Conservation (phyloP, 768 basidiomycete genomes). For the Rhizopogon vesiculosus region DNA sequence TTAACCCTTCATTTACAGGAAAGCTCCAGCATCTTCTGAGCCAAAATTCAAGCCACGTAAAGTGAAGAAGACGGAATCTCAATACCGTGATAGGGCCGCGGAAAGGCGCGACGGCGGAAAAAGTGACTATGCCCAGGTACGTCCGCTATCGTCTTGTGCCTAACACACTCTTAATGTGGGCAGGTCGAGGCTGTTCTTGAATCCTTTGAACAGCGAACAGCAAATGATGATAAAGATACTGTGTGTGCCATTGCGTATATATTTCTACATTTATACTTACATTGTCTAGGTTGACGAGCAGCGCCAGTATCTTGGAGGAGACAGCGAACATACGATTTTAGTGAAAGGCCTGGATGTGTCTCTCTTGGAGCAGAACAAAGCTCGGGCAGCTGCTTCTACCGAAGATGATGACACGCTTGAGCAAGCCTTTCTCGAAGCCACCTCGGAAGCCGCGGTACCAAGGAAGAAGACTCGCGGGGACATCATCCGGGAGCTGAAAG, state of each 20-base stretch:
- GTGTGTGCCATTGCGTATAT: constrained; percentile 36
- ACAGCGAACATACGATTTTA: constrained; percentile 79
- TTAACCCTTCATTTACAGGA: constrained; percentile 26
- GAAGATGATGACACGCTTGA: constrained; percentile 84
- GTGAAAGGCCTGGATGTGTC: constrained; percentile 90
- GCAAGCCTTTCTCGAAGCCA: constrained; percentile 54
- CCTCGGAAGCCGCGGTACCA: constrained; percentile 19
- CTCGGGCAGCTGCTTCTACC: constrained; percentile 48
- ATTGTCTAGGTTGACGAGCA: constrained; percentile 62
- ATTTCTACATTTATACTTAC: not conserved
- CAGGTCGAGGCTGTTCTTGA: constrained; percentile 79
- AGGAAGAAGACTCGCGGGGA: constrained; percentile 80
- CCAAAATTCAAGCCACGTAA: constrained; percentile 81
- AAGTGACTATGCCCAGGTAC: constrained; percentile 71
- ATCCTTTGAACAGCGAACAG: constrained; percentile 69
- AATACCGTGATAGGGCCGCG: constrained; percentile 72
- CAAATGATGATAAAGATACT: constrained; percentile 52
- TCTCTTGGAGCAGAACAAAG: constrained; percentile 80
- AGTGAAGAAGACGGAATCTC: constrained; percentile 54
- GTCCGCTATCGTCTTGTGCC: constrained; percentile 5
- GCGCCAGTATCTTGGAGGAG: constrained; percentile 77
- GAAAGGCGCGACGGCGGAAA: constrained; percentile 64
- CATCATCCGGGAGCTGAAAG: constrained; percentile 67
- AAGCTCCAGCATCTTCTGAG: constrained; percentile 44
- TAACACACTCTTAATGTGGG: not conserved